Conservation (phyloP, 495 filamentous ascomycete species). For the Xylaria flabelliformis region DNA sequence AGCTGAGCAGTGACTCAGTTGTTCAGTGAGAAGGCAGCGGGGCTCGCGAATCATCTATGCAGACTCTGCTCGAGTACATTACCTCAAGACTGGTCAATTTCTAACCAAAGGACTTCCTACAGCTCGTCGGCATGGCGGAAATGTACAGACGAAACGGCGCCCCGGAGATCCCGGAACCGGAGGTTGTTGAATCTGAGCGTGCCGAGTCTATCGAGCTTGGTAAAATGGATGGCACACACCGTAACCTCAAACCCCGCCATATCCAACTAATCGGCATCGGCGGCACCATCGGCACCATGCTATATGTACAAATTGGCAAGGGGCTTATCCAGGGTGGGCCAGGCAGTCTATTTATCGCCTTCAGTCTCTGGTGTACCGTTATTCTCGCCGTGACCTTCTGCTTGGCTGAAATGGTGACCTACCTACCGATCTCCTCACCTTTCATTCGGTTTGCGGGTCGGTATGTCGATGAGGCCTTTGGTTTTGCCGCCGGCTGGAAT, state of each 20-base stretch:
- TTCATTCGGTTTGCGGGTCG: conserved; percentile 78
- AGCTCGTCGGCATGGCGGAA: conserved; percentile 9
- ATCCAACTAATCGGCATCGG: conserved; percentile 58
- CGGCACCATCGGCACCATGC: conserved; percentile 71
- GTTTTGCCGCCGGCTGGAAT: conserved; percentile 70
- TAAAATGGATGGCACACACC: conserved; percentile 43
- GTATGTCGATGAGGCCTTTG: conserved; percentile 70
- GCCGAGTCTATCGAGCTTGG: conserved; percentile 33
- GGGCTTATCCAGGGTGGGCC: conserved; percentile 75
- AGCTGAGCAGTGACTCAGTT: neutral
- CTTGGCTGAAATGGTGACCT: conserved; percentile 77
- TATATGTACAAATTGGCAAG: conserved; percentile 76
- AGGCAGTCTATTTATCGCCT: conserved; percentile 76
- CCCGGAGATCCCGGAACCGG: neutral
- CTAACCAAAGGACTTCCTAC: neutral
- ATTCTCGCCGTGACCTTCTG: conserved; percentile 65
- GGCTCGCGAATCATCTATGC: conserved; percentile 4
- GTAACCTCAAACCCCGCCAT: conserved; percentile 55
- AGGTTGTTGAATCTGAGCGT: conserved; percentile 15
- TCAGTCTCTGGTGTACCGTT: conserved; percentile 68
- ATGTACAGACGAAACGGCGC: neutral
- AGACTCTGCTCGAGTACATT: conserved; percentile 9
- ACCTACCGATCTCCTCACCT: conserved; percentile 73
- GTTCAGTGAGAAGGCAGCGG: neutral
- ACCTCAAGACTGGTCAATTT: conserved; percentile 1